Percentiles rank a stretch among this genome's conserved stretches.
These are phyloP conservation scores for Vitis rupestris DNA, from an alignment of 164 flowering plant genomes.

Conservation along the genomic window DNA sequence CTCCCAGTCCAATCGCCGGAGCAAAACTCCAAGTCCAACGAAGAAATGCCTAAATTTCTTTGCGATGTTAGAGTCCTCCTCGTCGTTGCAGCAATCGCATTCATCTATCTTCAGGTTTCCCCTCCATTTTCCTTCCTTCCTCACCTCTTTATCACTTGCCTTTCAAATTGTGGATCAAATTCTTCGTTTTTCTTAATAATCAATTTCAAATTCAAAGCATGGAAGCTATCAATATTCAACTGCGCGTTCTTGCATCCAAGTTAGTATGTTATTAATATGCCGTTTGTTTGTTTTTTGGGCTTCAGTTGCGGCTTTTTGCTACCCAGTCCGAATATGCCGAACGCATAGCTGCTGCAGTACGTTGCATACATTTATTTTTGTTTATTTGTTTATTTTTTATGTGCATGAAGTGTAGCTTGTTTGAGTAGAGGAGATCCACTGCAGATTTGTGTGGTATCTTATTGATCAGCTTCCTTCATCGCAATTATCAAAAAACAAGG, in stretches of 20 bases:
- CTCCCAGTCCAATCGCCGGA: constrained; percentile 6
- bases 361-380: constrained; percentile 17
- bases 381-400: neutral
- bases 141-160: neutral
- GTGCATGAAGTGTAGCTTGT: neutral
- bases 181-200: neutral
- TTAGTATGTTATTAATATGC: neutral
- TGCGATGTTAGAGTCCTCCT: constrained; percentile 79
- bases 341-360: constrained; percentile 83
- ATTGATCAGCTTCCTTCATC: no score
- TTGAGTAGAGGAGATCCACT: neutral
- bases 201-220: neutral
- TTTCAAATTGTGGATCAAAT: no score
- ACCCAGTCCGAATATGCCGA: constrained; percentile 90
- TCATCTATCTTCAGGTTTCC: constrained; percentile 85
- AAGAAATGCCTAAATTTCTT: constrained; percentile 38
- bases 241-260: neutral
- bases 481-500: no score
- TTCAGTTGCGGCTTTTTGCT: constrained; percentile 75
- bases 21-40: constrained; percentile 4
- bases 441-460: no score
- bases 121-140: neutral
- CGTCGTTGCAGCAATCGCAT: constrained; percentile 58
- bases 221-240: neutral
- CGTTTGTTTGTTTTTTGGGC: constrained; percentile 4